These are phyloP conservation scores for Diplodia seriata DNA, from an alignment of 2,329 filamentous ascomycete species.

Conservation along the genomic window DNA sequence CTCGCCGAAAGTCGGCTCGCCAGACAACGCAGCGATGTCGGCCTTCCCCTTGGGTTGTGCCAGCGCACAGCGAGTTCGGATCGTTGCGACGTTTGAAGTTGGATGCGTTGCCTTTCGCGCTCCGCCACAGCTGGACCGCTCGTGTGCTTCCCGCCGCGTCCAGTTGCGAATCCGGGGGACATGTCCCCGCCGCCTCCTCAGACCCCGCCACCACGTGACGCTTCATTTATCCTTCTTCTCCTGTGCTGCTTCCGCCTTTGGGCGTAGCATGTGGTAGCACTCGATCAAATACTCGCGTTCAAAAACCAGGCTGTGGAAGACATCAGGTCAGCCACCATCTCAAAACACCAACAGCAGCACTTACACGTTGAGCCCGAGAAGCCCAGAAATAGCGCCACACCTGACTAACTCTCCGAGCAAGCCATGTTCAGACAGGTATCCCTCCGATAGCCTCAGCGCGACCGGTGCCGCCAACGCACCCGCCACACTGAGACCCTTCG, in stretches of 20 bases:
- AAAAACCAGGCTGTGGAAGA: conserved; percentile 37
- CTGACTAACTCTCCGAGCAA: conserved; percentile 52
- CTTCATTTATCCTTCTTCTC: conserved; percentile 29
- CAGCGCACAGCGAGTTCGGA: conserved; percentile 22
- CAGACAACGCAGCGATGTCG: conserved; percentile 16
- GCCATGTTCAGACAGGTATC: conserved; percentile 45
- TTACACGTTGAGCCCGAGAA: conserved; percentile 49
- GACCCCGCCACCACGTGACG: too few relatives aligned
- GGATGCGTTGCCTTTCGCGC: background rate
- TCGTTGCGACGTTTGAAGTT: conserved; percentile 29
- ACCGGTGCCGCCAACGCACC: conserved; percentile 47
- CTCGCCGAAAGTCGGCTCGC: conserved; percentile 28
- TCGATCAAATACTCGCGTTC: conserved; percentile 45
- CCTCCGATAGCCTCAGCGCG: conserved; percentile 44
- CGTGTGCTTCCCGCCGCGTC: background rate
- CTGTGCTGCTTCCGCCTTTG: conserved; percentile 14
- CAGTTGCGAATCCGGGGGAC: background rate
- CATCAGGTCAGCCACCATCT: background rate
- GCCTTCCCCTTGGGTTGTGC: background rate
- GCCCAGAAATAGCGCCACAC: conserved; percentile 46
- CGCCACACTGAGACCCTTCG: conserved; percentile 45
- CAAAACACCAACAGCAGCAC: conserved; percentile 34
- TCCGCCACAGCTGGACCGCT: background rate
- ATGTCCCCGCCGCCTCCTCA: background rate
- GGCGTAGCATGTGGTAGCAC: conserved; percentile 45